Conservation (phyloP, 2,329 filamentous ascomycete genomes). For the Aspergillus carbonarius region DNA sequence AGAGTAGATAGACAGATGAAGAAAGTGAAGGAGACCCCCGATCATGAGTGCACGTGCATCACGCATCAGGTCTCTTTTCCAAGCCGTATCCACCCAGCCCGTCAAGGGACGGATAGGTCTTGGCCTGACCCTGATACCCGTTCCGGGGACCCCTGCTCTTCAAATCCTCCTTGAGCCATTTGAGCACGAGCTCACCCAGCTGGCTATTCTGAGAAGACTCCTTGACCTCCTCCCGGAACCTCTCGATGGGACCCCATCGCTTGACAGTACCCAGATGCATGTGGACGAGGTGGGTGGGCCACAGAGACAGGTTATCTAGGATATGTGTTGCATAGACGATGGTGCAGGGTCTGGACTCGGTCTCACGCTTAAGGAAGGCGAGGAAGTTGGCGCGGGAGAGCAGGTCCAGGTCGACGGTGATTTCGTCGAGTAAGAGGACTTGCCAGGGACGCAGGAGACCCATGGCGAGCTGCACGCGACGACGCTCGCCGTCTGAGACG, state of each 20-base stretch:
- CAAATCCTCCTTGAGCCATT: constrained; percentile 82
- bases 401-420: constrained; percentile 94
- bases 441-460: constrained; percentile 88
- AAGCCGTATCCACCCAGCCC: constrained; percentile 65
- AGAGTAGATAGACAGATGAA: constrained; percentile 5
- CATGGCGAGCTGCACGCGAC: constrained; percentile 94
- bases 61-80: constrained; percentile 44
- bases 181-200: constrained; percentile 81
- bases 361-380: constrained; percentile 81
- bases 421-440: constrained; percentile 88
- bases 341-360: constrained; percentile 75
- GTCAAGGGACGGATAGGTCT: constrained; percentile 54
- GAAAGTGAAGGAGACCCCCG: constrained; percentile 1
- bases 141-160: constrained; percentile 73
- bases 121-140: constrained; percentile 53
- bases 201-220: constrained; percentile 71
- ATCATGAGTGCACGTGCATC: constrained; percentile 2
- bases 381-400: constrained; percentile 83
- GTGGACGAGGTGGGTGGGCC: constrained; percentile 94
- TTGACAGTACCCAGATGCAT: constrained; percentile 89
- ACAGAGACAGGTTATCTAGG: constrained; percentile 87
- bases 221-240: constrained; percentile 60
- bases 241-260: constrained; percentile 75
- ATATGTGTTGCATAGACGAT: constrained; percentile 98
- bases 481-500: constrained; percentile 86